Evolutionary conservation across 176 grass and related monocot genomes (phyloP), one percentile per base, ranked within the genome.

Genomic region (Areca catechu): DNA sequence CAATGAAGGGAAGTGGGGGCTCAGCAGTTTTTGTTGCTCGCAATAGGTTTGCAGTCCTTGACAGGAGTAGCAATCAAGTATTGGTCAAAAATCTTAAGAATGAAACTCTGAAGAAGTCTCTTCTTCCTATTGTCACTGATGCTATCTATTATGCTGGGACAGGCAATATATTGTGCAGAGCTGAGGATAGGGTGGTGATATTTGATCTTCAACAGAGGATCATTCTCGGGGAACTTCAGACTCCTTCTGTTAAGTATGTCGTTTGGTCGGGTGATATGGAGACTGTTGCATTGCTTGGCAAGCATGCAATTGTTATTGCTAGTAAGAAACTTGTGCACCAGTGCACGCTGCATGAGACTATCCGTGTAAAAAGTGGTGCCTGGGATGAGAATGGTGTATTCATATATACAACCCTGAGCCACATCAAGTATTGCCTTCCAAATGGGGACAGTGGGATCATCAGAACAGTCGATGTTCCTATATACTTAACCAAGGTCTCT

Each of bases 341-440:
- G n/a, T 92, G 73, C 74, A 98, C 94, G 54, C 66, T 92, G 18
- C 94, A 98, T 28, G 88, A 92, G 73, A 98, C 88, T 23, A 86
- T 98, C 7, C 88, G 88, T 74, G 94, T 98, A 14, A 98, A 98
- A 71, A 98, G 88, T 83, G 88, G 94, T 65, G 94, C 94, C 15
- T 98, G 94, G 94, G 88, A 98, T 83, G 94, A 98, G 56, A 93
- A 98, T 24, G 81, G 79, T 5, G 84, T 93, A 29, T 93, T 98
- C 20, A 74, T 98, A 54, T 98, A 98, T 63, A 85, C 79, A 14
- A 98, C 94, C 15, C 24, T 93, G 73, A 98, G 89, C 71, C 94
- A 98, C 79, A 98, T 98, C 69, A 98, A 98, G 60, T 98, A 89
- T 62, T 98, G 84, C 22, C 84, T 98, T 70, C 94, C 88, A n/a